phyloP scores from a whole-genome alignment of 2,329 filamentous ascomycete genomes.

The Teratosphaeriaceae sp. region DNA sequence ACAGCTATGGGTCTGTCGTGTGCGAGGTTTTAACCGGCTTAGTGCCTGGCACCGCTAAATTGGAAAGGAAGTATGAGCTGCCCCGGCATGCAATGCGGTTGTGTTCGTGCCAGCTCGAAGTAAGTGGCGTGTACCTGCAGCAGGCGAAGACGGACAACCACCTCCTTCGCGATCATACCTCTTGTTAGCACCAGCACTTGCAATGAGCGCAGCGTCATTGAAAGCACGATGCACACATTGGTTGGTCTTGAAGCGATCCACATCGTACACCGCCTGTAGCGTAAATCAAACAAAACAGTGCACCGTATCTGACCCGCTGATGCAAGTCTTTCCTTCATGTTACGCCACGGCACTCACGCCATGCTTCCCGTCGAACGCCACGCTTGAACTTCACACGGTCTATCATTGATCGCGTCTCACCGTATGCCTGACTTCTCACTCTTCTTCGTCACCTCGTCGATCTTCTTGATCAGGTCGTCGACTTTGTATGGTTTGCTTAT shows the following conservation, averaged over 20 bases:
- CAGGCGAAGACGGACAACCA: no score
- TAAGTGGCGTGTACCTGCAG: no score
- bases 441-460: constrained; percentile 5
- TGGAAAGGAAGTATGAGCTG: no score
- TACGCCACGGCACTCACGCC: constrained; percentile 3
- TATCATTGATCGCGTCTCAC: constrained; percentile 4
- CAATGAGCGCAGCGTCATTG: constrained; percentile 2
- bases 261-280: constrained; percentile 1
- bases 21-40: no score
- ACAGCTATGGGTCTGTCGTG: no score
- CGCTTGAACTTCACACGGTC: constrained; percentile 3
- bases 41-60: no score
- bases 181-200: constrained; percentile 2
- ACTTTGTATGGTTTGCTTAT: constrained; percentile 29
- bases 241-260: constrained; percentile 3
- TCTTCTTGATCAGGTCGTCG: constrained; percentile 24
- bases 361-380: constrained; percentile 3
- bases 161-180: neutral
- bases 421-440: constrained; percentile 2
- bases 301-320: constrained; percentile 2
- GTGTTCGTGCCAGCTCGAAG: no score
- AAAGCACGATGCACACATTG: constrained; percentile 3
- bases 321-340: constrained; percentile 3
- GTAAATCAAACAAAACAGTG: constrained; percentile 2
- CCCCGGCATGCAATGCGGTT: no score